Conservation (phyloP, 1,284 basidiomycete species). For the Ganoderma multipileum region DNA sequence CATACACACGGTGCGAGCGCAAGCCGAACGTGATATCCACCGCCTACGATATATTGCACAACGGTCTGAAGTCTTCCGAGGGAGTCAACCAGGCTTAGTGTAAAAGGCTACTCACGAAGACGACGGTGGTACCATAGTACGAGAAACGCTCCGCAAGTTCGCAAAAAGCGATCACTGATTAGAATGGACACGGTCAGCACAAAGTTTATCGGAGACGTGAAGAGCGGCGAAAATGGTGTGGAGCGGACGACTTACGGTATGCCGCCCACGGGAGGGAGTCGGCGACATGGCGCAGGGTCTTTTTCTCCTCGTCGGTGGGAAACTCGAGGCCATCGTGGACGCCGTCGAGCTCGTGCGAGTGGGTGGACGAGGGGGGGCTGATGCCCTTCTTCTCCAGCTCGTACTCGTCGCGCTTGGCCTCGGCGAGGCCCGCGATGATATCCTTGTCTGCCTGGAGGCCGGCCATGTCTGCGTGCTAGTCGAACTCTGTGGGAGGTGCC, state of each 20-base stretch:
- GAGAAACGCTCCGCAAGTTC: slow-evolving; percentile 84
- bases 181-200: not conserved
- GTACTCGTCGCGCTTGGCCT: slow-evolving; percentile 37
- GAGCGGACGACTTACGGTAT: slow-evolving; percentile 54
- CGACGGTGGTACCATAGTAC: slow-evolving; percentile 67
- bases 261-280: slow-evolving; percentile 71
- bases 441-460: slow-evolving; percentile 41
- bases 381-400: slow-evolving; percentile 37
- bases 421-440: slow-evolving; percentile 39
- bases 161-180: slow-evolving; percentile 69
- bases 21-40: not conserved
- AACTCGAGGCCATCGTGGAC: slow-evolving; percentile 65
- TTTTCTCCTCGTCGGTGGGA: slow-evolving; percentile 74
- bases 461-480: slow-evolving; percentile 33
- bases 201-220: not conserved
- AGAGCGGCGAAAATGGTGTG: not conserved
- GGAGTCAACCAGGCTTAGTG: not conserved
- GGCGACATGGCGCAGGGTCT: slow-evolving; percentile 65
- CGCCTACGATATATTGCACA: not conserved
- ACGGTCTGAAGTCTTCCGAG: not conserved
- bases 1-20: not conserved
- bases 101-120: slow-evolving; percentile 58
- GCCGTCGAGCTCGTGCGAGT: slow-evolving; percentile 45
- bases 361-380: slow-evolving; percentile 23
- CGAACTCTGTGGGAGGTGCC: slow-evolving; percentile 19